Conservation (phyloP, 257 asterid genomes). For the Coffea eugenioides region DNA sequence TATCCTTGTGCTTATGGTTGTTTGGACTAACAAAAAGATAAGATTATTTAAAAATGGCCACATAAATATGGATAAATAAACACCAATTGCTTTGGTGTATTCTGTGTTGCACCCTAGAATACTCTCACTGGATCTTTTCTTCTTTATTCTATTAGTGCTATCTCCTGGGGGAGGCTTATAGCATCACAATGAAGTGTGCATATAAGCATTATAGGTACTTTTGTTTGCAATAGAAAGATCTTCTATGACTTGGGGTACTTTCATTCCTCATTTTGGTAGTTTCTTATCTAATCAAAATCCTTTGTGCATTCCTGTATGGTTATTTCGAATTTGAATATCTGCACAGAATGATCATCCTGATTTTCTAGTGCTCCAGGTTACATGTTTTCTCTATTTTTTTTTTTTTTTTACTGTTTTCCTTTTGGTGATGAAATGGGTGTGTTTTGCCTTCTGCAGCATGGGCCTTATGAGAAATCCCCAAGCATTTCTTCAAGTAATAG, state of each 20-base stretch:
- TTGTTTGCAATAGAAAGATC: background rate
- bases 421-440: slow-evolving; percentile 3
- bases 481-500: slow-evolving; percentile 24
- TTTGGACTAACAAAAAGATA: background rate
- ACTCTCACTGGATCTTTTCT: background rate
- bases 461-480: slow-evolving; percentile 54
- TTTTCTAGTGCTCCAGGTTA: background rate
- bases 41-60: background rate
- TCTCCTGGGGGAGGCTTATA: background rate
- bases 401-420: slow-evolving; percentile 16
- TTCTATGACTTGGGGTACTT: background rate
- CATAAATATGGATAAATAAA: background rate
- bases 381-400: background rate
- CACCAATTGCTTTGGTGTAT: background rate
- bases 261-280: background rate
- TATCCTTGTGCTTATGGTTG: background rate
- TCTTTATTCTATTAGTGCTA: background rate
- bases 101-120: background rate
- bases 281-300: background rate
- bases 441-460: slow-evolving; percentile 63
- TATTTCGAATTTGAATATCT: background rate
- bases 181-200: background rate
- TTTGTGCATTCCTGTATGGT: background rate
- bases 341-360: background rate
- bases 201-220: background rate